phyloP scores from a whole-genome alignment of 2,329 filamentous ascomycete species.

The Aspergillus luchuensis region DNA sequence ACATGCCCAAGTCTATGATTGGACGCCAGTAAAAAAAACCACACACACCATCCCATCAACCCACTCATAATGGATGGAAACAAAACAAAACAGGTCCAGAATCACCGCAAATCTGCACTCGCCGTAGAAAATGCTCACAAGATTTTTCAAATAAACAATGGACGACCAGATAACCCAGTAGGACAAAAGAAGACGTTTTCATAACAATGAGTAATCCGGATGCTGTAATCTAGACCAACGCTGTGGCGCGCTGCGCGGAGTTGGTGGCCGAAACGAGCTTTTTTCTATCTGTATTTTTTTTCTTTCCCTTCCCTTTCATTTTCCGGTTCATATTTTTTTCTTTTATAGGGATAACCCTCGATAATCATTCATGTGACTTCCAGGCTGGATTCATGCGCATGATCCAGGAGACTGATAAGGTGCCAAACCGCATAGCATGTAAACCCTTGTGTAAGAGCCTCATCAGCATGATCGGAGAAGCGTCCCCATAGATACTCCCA shows the following conservation, averaged over 20 bases:
- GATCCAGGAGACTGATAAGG: neutral
- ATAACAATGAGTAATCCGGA: conserved; percentile 16
- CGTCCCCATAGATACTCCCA: neutral
- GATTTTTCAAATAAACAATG: conserved; percentile 22
- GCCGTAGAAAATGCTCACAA: conserved; percentile 32
- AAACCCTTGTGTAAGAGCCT: conserved; percentile 5
- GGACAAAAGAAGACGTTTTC: conserved; percentile 20
- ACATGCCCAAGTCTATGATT: conserved; percentile 47
- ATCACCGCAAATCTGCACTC: conserved; percentile 36
- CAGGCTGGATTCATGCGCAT: neutral
- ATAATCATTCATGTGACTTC: neutral
- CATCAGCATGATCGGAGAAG: neutral
- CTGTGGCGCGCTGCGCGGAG: conserved; percentile 8
- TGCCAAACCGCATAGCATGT: neutral
- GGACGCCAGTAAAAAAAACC: conserved; percentile 45
- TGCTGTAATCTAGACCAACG: conserved; percentile 10
- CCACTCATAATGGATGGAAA: conserved; percentile 36
- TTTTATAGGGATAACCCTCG: neutral
- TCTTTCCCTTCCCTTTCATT: neutral
- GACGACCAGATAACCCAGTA: conserved; percentile 16
- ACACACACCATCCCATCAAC: conserved; percentile 38
- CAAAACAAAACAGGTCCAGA: conserved; percentile 28
- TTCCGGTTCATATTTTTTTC: neutral
- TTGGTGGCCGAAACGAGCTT: conserved; percentile 5
- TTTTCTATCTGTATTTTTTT: conserved; percentile 2